Evolutionary conservation across 192 early-diverging fungal species (phyloP), one percentile per base, ranked within the genome.

Genomic region (Funneliformis mosseae): DNA sequence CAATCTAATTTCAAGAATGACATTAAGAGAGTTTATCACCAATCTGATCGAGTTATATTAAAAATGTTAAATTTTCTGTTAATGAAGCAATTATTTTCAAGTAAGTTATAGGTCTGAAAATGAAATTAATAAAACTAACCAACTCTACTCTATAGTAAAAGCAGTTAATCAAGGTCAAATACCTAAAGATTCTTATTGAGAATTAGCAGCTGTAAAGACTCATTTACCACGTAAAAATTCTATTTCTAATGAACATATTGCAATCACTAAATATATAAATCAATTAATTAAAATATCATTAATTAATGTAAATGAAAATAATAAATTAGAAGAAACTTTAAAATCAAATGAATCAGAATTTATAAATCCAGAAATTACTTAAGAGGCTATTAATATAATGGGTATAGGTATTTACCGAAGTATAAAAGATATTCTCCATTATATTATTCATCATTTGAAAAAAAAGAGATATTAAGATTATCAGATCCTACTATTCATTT

Each of bases 381-480:
- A 43, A 43, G 21, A 70, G 21, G 41, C 41, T n/a, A 70, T 70
- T 43, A 8, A 43, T 45, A 43, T 39, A 43, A 70, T 70, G 16
- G 68, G 68, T 7, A 41, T 43, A 8, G 66, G 33, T n/a, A 43
- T 43, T 43, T 14, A 23, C 4, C 2, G 42, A 43, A 70, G 41
- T 70, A n/a, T 43, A 70, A 70, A 45, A n/a, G 68, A 70, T 39
- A 70, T 70, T 3, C 41, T 70, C 38, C 2, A 6, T 70, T 70
- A 43, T 70, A 70, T 70, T 43, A 43, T 70, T 45, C 18, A 4
- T 42, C 18, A 41, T 3, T 70, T 70, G 18, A 43, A n/a, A 70
- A 45, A 70, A 5, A 45, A 43, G 39, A 43, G n/a, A 0, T 70
- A 10, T 43, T 70, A 2, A 70, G n/a, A 28, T 70, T 21, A 43